Base-by-base conservation (phyloP, 108 stramenopile genomes). In the Mediolabrus comicus region DNA sequence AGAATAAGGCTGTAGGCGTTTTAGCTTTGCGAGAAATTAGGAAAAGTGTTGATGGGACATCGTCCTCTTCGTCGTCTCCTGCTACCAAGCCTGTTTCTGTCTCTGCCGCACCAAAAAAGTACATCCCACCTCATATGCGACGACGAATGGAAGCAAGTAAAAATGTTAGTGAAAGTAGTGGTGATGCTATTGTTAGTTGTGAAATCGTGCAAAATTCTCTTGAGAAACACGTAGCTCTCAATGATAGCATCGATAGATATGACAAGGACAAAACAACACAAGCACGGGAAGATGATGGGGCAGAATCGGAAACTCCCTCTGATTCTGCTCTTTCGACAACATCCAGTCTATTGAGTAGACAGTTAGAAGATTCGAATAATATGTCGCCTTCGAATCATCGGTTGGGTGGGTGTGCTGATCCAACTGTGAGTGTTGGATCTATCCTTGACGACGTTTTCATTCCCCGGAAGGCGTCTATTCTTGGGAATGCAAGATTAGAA, bases 321-420 rank as follows among this genome's bases (percentile, higher is more conserved):
- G 67, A 58, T 38, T 69, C 75, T 0, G 67, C 75, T 46, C 31
- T 59, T 27, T 60, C 57, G 14, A 53, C 59, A 14, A 27, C 56
- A 31, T 76, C 75, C 11, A 69, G 75, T 35, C 27, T 68, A 41
- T 68, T 76, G 34, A 76, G 75, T 35, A 57, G 32, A 53, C 75
- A 64, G 35, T n/a, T 76, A 1, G 67, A 74, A 16, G 67, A 79
- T 38, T 51, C 35, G 3, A 33, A 66, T 24, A 26, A 29, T 17
- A 46, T 60, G n/a, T 29, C 56, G 56, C 53, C 61, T 22, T 30
- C 52, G 9, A 72, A 69, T 43, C 29, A 69, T 34, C 83, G 79
- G 55, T 60, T 76, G 10, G 92, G 92, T 51, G 92, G 92, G 8
- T 93, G 92, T 74, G 92, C 92, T 36, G 89, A 93, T 43, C 92